These are phyloP conservation scores for Sonneratia alba DNA, from an alignment of 345 rosid species.

Conservation along the genomic window DNA sequence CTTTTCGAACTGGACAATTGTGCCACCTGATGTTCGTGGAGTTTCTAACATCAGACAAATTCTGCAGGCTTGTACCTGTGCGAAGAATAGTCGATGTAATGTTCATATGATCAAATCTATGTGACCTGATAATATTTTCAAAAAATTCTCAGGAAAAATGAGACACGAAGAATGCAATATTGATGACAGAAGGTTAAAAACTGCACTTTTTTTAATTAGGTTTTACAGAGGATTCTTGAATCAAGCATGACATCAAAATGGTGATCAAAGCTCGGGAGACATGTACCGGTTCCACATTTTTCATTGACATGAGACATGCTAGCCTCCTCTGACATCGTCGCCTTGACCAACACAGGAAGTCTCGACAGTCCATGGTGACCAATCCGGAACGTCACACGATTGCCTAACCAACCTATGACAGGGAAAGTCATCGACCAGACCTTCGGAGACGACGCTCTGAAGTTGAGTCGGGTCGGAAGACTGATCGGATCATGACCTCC, in stretches of 20 bases:
- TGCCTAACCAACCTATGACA: not conserved
- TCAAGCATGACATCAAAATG: not conserved
- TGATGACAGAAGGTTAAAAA: not conserved
- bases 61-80: conserved; percentile 34
- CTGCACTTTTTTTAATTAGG: not conserved
- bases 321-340: not conserved
- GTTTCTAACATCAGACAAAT: conserved; percentile 26
- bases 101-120: not conserved
- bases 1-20: conserved; percentile 36
- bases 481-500: not conserved
- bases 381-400: not conserved
- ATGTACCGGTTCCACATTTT: not conserved
- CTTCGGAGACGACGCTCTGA: not conserved
- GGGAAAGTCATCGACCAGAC: not conserved
- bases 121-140: not conserved
- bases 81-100: conserved; percentile 6
- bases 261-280: not conserved
- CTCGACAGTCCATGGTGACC: not conserved
- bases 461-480: not conserved
- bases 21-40: conserved; percentile 67
- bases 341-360: not conserved
- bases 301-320: not conserved
- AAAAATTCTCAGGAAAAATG: not conserved
- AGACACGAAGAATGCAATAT: not conserved
- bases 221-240: not conserved